phyloP scores from a whole-genome alignment of 306 rosid species.

The Crotalaria pallida region DNA sequence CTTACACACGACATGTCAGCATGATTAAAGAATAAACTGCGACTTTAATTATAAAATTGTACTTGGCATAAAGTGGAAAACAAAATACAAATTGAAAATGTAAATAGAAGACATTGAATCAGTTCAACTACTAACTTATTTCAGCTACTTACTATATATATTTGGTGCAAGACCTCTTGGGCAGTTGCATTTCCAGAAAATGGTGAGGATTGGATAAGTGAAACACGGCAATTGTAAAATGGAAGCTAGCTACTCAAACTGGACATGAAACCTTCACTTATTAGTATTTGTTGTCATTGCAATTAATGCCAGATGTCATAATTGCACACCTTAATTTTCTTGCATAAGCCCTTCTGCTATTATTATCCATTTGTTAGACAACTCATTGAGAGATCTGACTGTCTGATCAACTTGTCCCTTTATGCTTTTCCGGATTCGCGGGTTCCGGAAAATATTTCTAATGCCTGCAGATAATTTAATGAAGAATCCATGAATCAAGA shows the following conservation, averaged over 20 bases:
- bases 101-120: background rate
- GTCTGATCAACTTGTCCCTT: background rate
- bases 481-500: background rate
- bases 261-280: background rate
- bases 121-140: background rate
- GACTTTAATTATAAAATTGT: background rate
- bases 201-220: background rate
- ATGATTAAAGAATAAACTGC: background rate
- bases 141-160: background rate
- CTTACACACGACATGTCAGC: no score
- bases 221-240: background rate
- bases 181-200: conserved; percentile 1
- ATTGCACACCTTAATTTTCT: background rate
- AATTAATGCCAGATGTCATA: background rate
- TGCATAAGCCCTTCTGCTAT: background rate
- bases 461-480: conserved; percentile 29
- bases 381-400: background rate
- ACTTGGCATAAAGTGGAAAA: no score
- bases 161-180: background rate
- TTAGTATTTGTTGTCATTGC: background rate
- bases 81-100: background rate
- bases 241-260: conserved; percentile 5
- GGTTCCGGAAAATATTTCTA: conserved; percentile 15
- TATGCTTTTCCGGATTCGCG: conserved; percentile 6
- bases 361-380: background rate